A percentile compares a stretch with the other conserved stretches of the same genome.
phyloP scores from a whole-genome alignment of 371 early-diverging fungal genomes.

The Zancudomyces culisetae region DNA sequence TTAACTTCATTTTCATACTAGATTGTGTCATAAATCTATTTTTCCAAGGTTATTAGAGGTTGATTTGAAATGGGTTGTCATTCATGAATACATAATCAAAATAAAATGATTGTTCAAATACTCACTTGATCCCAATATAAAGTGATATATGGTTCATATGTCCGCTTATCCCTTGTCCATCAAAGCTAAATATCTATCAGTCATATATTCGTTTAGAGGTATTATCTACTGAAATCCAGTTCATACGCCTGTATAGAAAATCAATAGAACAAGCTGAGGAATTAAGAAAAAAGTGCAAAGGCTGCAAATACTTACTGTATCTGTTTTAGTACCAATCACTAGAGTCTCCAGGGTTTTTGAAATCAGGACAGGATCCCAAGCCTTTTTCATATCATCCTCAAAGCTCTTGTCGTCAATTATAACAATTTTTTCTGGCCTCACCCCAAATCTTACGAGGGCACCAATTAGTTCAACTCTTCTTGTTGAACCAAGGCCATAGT shows the following conservation, averaged over 20 bases:
- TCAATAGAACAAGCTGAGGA: not conserved
- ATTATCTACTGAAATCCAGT: too few relatives aligned
- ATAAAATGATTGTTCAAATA: not conserved
- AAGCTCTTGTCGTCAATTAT: slow-evolving; percentile 39
- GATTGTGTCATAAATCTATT: slow-evolving; percentile 16
- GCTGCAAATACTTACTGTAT: slow-evolving; percentile 27
- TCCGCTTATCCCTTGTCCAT: slow-evolving; percentile 73
- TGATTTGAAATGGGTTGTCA: not conserved
- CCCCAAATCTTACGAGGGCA: slow-evolving; percentile 45
- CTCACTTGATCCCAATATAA: slow-evolving; percentile 55
- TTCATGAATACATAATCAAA: not conserved
- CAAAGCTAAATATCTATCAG: slow-evolving; percentile 59
- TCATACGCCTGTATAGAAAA: not conserved
- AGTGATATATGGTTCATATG: slow-evolving; percentile 86
- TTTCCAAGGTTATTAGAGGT: not conserved
- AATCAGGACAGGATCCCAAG: slow-evolving; percentile 47
- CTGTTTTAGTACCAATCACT: slow-evolving; percentile 36
- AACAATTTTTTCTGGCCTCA: slow-evolving; percentile 35
- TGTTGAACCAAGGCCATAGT: slow-evolving; percentile 51
- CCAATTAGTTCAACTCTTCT: slow-evolving; percentile 57
- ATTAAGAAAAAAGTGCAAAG: not conserved
- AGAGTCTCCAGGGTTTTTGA: slow-evolving; percentile 32
- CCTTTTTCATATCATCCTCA: slow-evolving; percentile 51
- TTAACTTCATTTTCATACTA: slow-evolving; percentile 15
- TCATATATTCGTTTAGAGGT: not conserved